These are phyloP conservation scores for Pichia kudriavzevii DNA, from an alignment of 1,139 yeast species.

Conservation along the genomic window DNA sequence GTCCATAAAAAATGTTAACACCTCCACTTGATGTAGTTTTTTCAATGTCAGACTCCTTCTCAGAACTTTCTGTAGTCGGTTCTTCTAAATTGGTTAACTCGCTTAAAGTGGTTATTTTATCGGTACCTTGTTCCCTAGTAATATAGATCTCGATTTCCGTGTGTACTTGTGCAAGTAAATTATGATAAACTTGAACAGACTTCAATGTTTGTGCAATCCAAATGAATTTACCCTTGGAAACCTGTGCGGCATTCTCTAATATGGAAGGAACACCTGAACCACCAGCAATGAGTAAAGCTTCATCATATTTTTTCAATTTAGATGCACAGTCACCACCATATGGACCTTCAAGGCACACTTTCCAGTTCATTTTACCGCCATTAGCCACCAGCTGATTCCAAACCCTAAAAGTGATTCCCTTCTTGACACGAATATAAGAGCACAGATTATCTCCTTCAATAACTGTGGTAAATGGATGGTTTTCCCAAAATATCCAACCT, in stretches of 20 bases:
- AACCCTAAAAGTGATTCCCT: constrained; percentile 21
- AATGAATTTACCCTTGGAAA: constrained; percentile 11
- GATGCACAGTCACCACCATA: constrained; percentile 20
- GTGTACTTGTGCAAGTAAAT: constrained; percentile 3
- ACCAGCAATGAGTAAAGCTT: constrained; percentile 51
- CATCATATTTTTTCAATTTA: constrained; percentile 37
- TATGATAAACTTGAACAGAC: constrained; percentile 5
- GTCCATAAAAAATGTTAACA: constrained; percentile 30
- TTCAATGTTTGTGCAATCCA: constrained; percentile 12
- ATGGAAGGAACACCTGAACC: constrained; percentile 33
- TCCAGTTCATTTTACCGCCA: constrained; percentile 15
- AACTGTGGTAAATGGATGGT: constrained; percentile 33
- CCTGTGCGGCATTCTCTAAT: constrained; percentile 29
- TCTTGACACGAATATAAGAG: constrained; percentile 32
- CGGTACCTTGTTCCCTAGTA: constrained; percentile 10
- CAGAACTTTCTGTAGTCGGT: constrained; percentile 7
- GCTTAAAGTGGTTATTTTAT: too few species aligned
- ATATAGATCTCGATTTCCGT: constrained; percentile 14
- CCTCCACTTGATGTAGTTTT: constrained; percentile 1
- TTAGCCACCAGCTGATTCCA: constrained; percentile 18
- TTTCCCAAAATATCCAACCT: constrained; percentile 26
- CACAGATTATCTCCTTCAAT: constrained; percentile 14
- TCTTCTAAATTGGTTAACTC: too few species aligned
- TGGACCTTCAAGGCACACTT: constrained; percentile 14
- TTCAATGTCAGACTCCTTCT: constrained; percentile 4